A percentile compares a stretch with the other conserved stretches of the same genome.
Evolutionary conservation across 306 rosid species (phyloP).

Genomic region (Castanopsis chinensis): DNA sequence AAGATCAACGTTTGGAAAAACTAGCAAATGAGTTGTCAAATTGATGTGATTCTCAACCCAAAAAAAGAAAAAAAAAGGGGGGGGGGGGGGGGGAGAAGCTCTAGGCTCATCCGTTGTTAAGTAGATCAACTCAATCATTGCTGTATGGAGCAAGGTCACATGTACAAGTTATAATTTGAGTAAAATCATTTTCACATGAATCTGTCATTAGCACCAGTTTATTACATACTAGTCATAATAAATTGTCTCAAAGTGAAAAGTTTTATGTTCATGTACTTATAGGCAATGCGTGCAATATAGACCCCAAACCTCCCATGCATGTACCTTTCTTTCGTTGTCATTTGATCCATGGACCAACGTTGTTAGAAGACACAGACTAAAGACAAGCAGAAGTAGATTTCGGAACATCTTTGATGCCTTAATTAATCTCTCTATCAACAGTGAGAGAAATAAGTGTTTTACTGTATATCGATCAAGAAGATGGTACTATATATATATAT

Average conservation of each 20-base stretch:
- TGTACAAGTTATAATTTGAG: too few species aligned
- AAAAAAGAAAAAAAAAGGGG: too few species aligned
- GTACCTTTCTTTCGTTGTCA: conserved; percentile 61
- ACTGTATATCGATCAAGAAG: neutral
- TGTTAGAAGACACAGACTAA: conserved; percentile 21
- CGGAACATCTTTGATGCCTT: conserved; percentile 21
- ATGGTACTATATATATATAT: neutral
- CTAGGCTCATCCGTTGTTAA: neutral
- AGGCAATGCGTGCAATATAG: neutral
- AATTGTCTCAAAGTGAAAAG: too few species aligned
- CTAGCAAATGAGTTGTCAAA: too few species aligned
- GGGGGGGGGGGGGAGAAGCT: too few species aligned
- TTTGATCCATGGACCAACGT: conserved; percentile 34
- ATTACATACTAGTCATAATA: neutral
- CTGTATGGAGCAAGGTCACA: too few species aligned
- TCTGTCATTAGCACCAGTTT: too few species aligned
- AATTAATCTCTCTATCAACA: neutral
- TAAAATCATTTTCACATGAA: too few species aligned
- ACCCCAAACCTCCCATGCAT: neutral
- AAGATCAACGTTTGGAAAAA: too few species aligned
- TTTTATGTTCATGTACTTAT: too few species aligned
- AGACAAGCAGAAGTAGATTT: conserved; percentile 17
- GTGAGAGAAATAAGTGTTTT: neutral
- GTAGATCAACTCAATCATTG: neutral
- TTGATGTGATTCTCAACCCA: too few species aligned